Base-by-base conservation (phyloP, 2,329 filamentous ascomycete genomes). In the Penicillium rolfsii region DNA sequence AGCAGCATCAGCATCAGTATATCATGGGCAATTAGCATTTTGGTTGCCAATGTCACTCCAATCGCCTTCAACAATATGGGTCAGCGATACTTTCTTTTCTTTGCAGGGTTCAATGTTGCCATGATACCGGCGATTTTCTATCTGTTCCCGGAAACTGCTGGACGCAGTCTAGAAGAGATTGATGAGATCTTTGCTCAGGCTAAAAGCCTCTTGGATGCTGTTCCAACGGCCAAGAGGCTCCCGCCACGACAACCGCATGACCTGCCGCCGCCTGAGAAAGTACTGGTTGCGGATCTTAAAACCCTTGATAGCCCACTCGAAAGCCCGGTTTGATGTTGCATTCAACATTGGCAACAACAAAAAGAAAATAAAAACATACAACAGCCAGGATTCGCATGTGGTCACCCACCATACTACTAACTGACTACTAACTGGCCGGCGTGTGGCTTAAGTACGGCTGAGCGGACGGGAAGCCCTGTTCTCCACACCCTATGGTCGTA, bases 1-100 rank as follows among this genome's bases (percentile, higher is more conserved):
- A 69, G 62, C 61, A 66, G 66, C 22, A 56, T 70, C 26, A 69
- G 67, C 49, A 68, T 70, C 52, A 68, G 67, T 36, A 59, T 67
- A 7, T 64, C 57, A 4, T 68, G 67, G 61, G 61, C 61, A 1
- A 45, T 69, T 48, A 64, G 65, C 45, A 66, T 70, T 16, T 16
- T 70, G 41, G 59, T 70, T 24, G 59, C 66, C n/a, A 62, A 60
- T n/a, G 46, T 69, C 19, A 67, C 67, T 0, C 67, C 66, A 5
- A 62, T 70, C 22, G 67, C 67, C 16, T 69, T 70, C 53, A 62
- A 64, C 16, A 35, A 9, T 1, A 66, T 70, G 55, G 65, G 65
- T 2, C 63, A 68, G 55, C 58, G 58, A 41, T 70, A 64, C 48
- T 70, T 70, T 22, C 53, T 67, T 14, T 40, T 70, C 5, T 70